Base-by-base conservation (phyloP, 345 rosid genomes). In the Citropsis articulata region DNA sequence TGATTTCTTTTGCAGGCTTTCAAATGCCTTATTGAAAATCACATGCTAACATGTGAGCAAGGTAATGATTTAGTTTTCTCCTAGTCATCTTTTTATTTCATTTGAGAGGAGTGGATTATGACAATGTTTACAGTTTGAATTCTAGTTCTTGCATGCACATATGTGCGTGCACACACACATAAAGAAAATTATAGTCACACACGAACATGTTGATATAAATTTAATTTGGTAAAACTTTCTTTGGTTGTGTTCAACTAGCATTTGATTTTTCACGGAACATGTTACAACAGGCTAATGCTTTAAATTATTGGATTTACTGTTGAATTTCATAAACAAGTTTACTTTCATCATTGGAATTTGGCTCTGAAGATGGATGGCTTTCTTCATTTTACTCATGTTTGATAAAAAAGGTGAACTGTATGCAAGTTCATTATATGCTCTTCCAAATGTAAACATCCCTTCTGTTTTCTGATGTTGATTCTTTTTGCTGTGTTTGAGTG, bases 331-430 rank as follows among this genome's bases (percentile, higher is more conserved):
- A 94, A 87, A 72, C 85, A 55, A 91, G 82, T 80, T 84, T 94
- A 82, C 91, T 96, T 82, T 88, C 94, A 25, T 89, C 98, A 13
- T 84, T 94, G 81, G 92, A 92, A 78, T 92, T 96, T 82, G 93
- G 91, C 80, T 88, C 92, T 62, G 94, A 90, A 88, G 98, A 96
- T 84, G 93, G 86, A 30, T 96, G 98, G 99, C 95, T 94, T 71
- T 91, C 95, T 66, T 88, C 95, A 64, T 94, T 96, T 88, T 96
- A 94, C 83, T 91, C 94, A n/a, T 96, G 99, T 82, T 86, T 96
- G 88, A 87, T 88, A 57, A 94, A 94, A 82, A 94, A 96, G 94
- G 98, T 90, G 85, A 80, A 59, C 3, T 18, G 18, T 7, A 0
- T 25, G 56, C 48, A 71, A 66, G 56, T 50, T 78, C 35, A 64